phyloP scores from a whole-genome alignment of 2,329 filamentous ascomycete genomes.

The Fusarium avenaceum region DNA sequence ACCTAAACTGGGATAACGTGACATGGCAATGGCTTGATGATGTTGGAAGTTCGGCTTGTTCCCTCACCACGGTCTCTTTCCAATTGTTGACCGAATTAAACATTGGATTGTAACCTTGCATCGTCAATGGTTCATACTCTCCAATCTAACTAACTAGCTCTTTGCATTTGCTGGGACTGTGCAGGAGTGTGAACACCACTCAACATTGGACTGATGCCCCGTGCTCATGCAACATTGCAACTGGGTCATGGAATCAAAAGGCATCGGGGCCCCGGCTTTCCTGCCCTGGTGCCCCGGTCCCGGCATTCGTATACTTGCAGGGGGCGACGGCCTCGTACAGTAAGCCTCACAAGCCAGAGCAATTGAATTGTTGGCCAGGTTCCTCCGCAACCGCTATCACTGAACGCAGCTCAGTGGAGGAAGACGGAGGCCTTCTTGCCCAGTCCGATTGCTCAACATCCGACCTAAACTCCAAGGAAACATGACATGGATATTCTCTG shows the following conservation, averaged over 20 bases:
- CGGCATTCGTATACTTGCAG: slow-evolving; percentile 41
- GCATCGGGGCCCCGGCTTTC: slow-evolving; percentile 37
- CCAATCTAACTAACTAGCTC: slow-evolving; percentile 9
- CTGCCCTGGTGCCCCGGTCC: slow-evolving; percentile 34
- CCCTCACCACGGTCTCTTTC: background rate
- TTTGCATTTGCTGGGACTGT: slow-evolving; percentile 26
- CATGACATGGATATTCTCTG: slow-evolving; percentile 1
- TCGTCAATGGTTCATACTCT: slow-evolving; percentile 31
- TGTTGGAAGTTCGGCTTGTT: slow-evolving; percentile 19
- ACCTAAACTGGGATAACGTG: slow-evolving; percentile 16
- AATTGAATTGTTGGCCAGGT: slow-evolving; percentile 12
- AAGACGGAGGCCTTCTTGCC: slow-evolving; percentile 18
- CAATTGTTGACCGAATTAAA: slow-evolving; percentile 15
- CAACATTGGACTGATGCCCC: slow-evolving; percentile 14
- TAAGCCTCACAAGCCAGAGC: slow-evolving; percentile 35
- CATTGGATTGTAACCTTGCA: slow-evolving; percentile 19
- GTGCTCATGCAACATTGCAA: slow-evolving; percentile 21
- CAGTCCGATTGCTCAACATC: slow-evolving; percentile 10
- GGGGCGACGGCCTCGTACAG: slow-evolving; percentile 38
- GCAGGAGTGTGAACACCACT: slow-evolving; percentile 29
- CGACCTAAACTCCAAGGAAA: slow-evolving; percentile 18
- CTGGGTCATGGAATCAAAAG: slow-evolving; percentile 17
- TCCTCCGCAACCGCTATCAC: slow-evolving; percentile 28
- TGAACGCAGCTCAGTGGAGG: slow-evolving; percentile 30
- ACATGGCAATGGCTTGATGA: slow-evolving; percentile 6